Evolutionary conservation across 768 basidiomycete genomes (phyloP), one percentile per base, ranked within the genome.

Genomic region (Multifurca ochricompacta): DNA sequence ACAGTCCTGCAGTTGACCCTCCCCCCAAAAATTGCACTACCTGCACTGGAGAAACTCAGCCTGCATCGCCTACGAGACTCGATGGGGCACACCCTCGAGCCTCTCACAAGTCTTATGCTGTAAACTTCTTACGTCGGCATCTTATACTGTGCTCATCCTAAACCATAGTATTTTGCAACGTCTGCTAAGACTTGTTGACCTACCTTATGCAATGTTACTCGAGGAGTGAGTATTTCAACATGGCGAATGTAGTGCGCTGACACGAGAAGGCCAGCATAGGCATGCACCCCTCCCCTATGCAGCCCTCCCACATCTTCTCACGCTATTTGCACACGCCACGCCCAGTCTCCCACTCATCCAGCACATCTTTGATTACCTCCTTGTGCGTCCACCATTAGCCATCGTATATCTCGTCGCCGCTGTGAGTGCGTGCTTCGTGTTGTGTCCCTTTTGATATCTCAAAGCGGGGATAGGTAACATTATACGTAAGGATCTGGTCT

Each of bases 271-370:
- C 9, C 3, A 9, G 5, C 18, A 6, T 54, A 90, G 86, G 48
- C 79, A 76, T 25, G 80, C 87, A 0, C 88, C 87, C 0, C 74
- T 94, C 1, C 93, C 93, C 0, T 95, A 91, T 65, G 90, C 86
- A 65, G 89, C 92, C 0, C 77, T 97, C 16, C 89, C 91, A 4
- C 89, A 92, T 69, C 79, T 96, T 30, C 73, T 97, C 31, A 95
- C 92, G 0, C 77, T 95, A 28, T 92, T 97, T 71, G 83, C 93
- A 10, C 93, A 97, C 67, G 92, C 96, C 62, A 77, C 92, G 53
- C 90, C 93, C 7, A 88, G 87, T 2, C 77, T 95, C n/a, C 78
- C 85, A 4, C 81, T 93, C 35, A 87, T 92, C 25, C 92, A 95
- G 65, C 86, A 92, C 59, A 80, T 92, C 43, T 97, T 95, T 68